Conservation (phyloP, 352 stramenopile species). For the Phytophthora litchii region DNA sequence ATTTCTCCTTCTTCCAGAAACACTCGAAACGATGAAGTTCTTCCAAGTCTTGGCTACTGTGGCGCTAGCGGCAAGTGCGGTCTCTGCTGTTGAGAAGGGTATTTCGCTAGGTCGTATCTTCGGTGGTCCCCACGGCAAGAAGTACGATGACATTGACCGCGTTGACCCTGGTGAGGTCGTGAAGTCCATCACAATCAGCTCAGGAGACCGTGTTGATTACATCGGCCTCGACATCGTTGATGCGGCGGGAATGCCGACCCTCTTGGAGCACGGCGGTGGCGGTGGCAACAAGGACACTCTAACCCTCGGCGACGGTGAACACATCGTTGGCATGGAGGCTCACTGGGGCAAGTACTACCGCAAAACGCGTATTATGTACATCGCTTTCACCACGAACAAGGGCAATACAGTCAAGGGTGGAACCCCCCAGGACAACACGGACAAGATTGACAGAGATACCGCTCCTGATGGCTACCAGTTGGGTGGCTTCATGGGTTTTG, state of each 20-base stretch:
- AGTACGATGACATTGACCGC: constrained; percentile 10
- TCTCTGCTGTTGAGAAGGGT: background rate
- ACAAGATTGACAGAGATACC: background rate
- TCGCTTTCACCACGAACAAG: constrained; percentile 15
- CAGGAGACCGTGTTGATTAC: constrained; percentile 11
- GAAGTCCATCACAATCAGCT: constrained; percentile 7
- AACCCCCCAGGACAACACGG: background rate
- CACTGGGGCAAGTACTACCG: constrained; percentile 18
- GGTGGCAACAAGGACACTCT: constrained; percentile 5
- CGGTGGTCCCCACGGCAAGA: constrained; percentile 13
- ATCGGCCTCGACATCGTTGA: constrained; percentile 4
- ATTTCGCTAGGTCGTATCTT: constrained; percentile 4
- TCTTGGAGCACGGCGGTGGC: constrained; percentile 9
- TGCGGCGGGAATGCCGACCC: background rate
- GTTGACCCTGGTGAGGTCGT: constrained; percentile 12
- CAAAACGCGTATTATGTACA: constrained; percentile 24
- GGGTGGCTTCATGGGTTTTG: constrained; percentile 6
- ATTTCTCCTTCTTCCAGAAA: background rate
- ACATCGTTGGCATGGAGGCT: constrained; percentile 14
- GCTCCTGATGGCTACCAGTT: constrained; percentile 9
- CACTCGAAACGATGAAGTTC: constrained; percentile 6
- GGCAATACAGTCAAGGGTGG: constrained; percentile 2
- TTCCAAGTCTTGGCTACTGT: constrained; percentile 4
- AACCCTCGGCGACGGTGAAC: background rate
- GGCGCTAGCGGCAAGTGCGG: background rate